Evolutionary conservation across 768 basidiomycete species (phyloP), one percentile per base, ranked within the genome.

Genomic region (Boletus fagicola): DNA sequence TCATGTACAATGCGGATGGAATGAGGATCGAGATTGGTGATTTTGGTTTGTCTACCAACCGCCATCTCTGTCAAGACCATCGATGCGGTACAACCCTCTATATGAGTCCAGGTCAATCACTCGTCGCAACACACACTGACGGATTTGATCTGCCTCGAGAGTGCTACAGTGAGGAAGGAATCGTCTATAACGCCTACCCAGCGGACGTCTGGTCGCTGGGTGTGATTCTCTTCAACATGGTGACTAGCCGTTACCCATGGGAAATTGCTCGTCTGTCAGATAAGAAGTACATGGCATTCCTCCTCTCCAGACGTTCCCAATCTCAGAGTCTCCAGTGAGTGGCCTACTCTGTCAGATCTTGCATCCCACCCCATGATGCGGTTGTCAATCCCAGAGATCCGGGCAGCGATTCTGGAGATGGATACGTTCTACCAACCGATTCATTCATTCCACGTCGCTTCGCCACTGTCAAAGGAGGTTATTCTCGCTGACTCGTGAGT

Each of bases 1-100:
- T 92, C 40, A 77, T 94, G 49, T 86, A 84, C 68, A 79, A 74
- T 59, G 68, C 68, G 64, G 82, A 73, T 49, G 86, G 86, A 18
- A 71, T 67, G 35, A 67, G 75, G 56, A 77, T 92, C 40, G 77
- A 28, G 6, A 28, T 28, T 7, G 6, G 5, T 28, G 28, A 28
- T 28, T 28, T 28, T 7, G 28, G 28, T 4, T 28, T 28, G 28
- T 28, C 28, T 28, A 28, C 28, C 28, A 28, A 28, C 28, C 28
- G 28, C 28, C 28, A 7, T 6, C 28, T 28, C 28, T 28, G 28
- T 28, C 28, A 28, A 5, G 28, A 28, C 28, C 6, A 28, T 28
- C 5, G 28, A 28, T 28, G 28, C 28, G 28, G 28, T 28, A 28
- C 28, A 28, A 28, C 28, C 28, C 5, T 28, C 28, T 28, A 6